Base-by-base conservation (phyloP, 1,139 yeast genomes). In the Petasospora fabianii region DNA sequence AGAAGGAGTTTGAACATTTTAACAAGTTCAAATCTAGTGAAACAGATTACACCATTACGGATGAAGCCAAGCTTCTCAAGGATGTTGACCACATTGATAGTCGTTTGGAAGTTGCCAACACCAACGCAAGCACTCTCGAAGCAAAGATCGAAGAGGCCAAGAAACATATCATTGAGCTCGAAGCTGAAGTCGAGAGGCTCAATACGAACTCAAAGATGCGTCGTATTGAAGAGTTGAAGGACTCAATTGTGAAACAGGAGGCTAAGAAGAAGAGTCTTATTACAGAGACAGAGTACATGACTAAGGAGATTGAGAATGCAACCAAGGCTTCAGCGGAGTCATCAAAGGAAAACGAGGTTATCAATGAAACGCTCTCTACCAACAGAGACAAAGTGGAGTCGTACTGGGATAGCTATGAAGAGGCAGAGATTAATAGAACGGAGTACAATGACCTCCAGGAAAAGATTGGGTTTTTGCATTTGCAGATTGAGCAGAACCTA, bases 251-350 rank as follows among this genome's bases (percentile, higher is more conserved):
- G 49, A 66, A 48, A 42, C 66, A 61, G 43, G 68, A 54, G 38
- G 66, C 58, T 52, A 62, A 55, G 55, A 64, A 46, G 39, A 68
- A 53, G 41, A 69, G 58, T 54, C 67, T 61, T 50, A 59, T 41
- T 56, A 69, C 61, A 24, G 96, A 87, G 51, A 75, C 71, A 42
- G 74, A 67, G 38, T 87, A 84, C 56, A 82, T 84, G 77, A 61
- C 68, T 9, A 68, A 67, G 28, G 95, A 88, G 58, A 75, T 79
- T 39, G 69, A 69, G 35, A 75, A 80, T 44, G 86, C 94, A 0
- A 56, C 66, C 3, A 60, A 64, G 6, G 74, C 90, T 0, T 73
- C 77, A 0, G 60, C 59, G 6, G 86, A 79, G 13, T 74, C 84
- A 0, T 59, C 62, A 3, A 50, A 54, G 1, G 75, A 72, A 38